A percentile compares a stretch with the other conserved stretches of the same genome.
Evolutionary conservation across 768 basidiomycete genomes (phyloP).

Genomic region (Sistotremastrum suecicum): DNA sequence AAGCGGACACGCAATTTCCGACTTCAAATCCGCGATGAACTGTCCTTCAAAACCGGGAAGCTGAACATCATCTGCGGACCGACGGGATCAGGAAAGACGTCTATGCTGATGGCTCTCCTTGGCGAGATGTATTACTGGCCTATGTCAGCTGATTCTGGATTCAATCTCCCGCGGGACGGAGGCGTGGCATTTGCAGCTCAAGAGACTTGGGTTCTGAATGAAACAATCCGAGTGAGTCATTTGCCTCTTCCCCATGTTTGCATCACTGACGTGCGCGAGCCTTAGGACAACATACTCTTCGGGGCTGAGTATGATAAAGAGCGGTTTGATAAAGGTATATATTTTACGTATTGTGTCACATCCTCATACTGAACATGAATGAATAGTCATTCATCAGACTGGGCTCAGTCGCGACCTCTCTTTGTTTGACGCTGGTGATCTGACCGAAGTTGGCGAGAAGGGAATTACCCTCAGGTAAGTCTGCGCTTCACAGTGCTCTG

Average conservation of each 20-base stretch:
- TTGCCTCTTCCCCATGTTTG: not conserved
- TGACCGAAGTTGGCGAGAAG: constrained; percentile 33
- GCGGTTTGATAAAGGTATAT: constrained; percentile 17
- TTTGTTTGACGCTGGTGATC: constrained; percentile 21
- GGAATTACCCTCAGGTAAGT: constrained; percentile 22
- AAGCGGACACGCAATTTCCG: constrained; percentile 18
- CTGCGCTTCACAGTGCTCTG: not conserved
- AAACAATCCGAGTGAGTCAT: constrained; percentile 28
- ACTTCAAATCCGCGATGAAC: constrained; percentile 2
- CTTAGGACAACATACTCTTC: constrained; percentile 22
- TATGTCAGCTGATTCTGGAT: constrained; percentile 20
- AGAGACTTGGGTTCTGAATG: constrained; percentile 25
- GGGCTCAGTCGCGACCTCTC: constrained; percentile 18
- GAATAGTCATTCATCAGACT: constrained; percentile 19
- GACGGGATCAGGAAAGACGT: constrained; percentile 19
- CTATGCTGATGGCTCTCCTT: constrained; percentile 18
- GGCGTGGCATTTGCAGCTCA: constrained; percentile 26
- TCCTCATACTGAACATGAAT: not conserved
- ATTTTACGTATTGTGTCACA: no score
- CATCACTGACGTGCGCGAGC: constrained; percentile 15
- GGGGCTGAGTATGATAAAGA: constrained; percentile 19
- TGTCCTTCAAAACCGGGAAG: constrained; percentile 2
- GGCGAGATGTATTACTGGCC: constrained; percentile 20
- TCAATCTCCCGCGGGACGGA: constrained; percentile 22
- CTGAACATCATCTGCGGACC: constrained; percentile 19